Conservation (phyloP, 2,329 filamentous ascomycete species). For the Pseudogymnoascus sp. region DNA sequence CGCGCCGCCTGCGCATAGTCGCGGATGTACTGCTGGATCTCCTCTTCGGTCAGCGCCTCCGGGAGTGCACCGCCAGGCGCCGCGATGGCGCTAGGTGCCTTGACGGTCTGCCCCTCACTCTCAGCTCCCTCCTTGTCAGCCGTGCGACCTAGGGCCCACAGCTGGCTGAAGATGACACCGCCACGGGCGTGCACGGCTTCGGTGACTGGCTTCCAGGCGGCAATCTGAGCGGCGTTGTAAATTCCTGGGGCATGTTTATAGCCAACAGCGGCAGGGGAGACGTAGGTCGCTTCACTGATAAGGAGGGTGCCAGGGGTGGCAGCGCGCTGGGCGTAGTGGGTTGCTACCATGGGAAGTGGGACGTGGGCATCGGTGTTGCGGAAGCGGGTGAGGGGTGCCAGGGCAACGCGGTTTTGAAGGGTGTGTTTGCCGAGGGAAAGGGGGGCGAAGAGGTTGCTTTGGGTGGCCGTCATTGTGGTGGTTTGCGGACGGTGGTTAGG, state of each 20-base stretch:
- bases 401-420: constrained; percentile 39
- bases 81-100: constrained; percentile 16
- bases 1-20: constrained; percentile 33
- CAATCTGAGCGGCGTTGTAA: constrained; percentile 44
- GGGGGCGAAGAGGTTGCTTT: constrained; percentile 33
- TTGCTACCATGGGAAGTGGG: constrained; percentile 35
- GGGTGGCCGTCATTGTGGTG: constrained; percentile 3
- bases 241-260: constrained; percentile 48
- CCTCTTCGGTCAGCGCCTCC: constrained; percentile 32
- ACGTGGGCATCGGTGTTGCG: constrained; percentile 38
- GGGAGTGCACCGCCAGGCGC: constrained; percentile 21
- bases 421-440: constrained; percentile 33
- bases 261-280: constrained; percentile 38
- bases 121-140: constrained; percentile 22
- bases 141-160: constrained; percentile 52
- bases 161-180: constrained; percentile 49
- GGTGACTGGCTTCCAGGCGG: constrained; percentile 50
- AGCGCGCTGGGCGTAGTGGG: constrained; percentile 47
- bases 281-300: constrained; percentile 48
- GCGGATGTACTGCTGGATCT: constrained; percentile 32
- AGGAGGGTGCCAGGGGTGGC: constrained; percentile 43
- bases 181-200: constrained; percentile 52
- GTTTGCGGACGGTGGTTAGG: not conserved
- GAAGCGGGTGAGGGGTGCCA: constrained; percentile 49
- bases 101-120: constrained; percentile 15